Base-by-base conservation (phyloP, 2,329 filamentous ascomycete genomes). In the Ceratocystis cubensis region DNA sequence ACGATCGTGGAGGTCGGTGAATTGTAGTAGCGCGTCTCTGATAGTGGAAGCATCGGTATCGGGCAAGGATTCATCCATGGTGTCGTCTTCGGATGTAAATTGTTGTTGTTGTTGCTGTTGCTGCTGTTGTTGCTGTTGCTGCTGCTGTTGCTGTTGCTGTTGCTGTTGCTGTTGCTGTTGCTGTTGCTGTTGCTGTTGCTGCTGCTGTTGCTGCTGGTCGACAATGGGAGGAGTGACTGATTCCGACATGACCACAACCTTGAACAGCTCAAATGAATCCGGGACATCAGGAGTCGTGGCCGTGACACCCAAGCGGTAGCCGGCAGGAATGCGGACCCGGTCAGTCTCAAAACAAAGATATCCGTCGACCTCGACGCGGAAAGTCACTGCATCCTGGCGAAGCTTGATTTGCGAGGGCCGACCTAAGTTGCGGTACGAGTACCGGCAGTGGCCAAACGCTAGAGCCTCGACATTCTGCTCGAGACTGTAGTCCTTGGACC, bases 221-320 rank as follows among this genome's bases (percentile, higher is more conserved):
- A 70, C 68, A 66, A 69, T 64, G 44, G 69, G 72, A 67, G 71
- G 77, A 72, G 74, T 72, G 7, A 74, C 71, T 37, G 75, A 74
- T 30, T 84, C 82, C 10, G 82, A 86, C 73, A 86, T 84, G 64
- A 94, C 84, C 45, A 88, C 81, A 73, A 97, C 83, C 74, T 93
- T 95, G 80, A 92, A 94, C 70, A 96, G 76, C 76, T 99, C 94
- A 72, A 96, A 96, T 4, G 91, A 96, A 77, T 99, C 94, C 0
- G 94, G 91, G 72, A 86, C 92, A 71, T 97, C 93, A 37, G 90
- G 89, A 2, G 90, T 93, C 17, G 90, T 89, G 53, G 93, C 94
- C 13, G 88, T 91, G 71, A 99, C 78, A 71, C 94, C 94, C 70
- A 96, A 89, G 74, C 84, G 83, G 78, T 97, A 95, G 70, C 89